Percentiles rank a stretch among this genome's conserved stretches.
Conservation (phyloP, 2,329 filamentous ascomycete genomes). For the Aspergillus sojae region DNA sequence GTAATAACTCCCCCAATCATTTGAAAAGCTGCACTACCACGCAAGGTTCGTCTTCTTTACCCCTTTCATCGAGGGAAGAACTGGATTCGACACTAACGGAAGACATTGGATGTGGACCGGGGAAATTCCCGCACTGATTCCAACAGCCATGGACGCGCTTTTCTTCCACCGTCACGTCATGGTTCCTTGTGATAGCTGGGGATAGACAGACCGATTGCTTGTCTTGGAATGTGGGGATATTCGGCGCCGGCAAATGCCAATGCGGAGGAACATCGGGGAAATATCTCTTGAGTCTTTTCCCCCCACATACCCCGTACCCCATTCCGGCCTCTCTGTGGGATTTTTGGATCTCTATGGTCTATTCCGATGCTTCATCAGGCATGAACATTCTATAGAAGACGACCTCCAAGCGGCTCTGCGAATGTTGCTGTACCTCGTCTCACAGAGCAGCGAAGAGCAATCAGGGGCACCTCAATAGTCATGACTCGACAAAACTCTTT, state of each 20-base stretch:
- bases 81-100: not conserved
- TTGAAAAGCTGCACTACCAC: not conserved
- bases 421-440: no score
- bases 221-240: not conserved
- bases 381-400: not conserved
- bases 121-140: not conserved
- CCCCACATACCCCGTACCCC: slow-evolving; percentile 1
- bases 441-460: not conserved
- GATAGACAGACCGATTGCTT: not conserved
- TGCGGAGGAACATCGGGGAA: slow-evolving; percentile 11
- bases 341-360: not conserved
- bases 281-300: not conserved
- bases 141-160: not conserved
- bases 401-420: not conserved
- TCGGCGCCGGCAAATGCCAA: not conserved
- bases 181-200: not conserved
- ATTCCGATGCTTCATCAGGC: accelerated
- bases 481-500: not conserved
- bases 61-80: not conserved
- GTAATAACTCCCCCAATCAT: not conserved
- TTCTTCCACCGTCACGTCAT: not conserved
- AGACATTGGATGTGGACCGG: not conserved
- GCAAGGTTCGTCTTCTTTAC: not conserved
- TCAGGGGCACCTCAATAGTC: not conserved
- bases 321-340: not conserved